Percentiles rank a stretch among this genome's conserved stretches.
Evolutionary conservation across 257 asterid species (phyloP).

Genomic region (Lantana camara): DNA sequence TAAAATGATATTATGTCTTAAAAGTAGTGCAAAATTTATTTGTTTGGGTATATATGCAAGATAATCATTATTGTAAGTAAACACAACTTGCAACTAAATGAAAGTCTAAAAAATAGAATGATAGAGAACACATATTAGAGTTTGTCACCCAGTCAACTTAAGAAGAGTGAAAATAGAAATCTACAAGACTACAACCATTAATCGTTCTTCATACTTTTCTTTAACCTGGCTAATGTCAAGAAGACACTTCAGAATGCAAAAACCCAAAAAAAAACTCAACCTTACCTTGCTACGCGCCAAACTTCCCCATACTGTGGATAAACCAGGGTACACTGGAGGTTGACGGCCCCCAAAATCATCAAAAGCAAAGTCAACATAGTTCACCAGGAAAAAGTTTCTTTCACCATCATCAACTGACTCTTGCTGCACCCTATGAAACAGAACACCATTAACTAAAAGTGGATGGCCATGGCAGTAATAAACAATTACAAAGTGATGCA

Average conservation of each 20-base stretch:
- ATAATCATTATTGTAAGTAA: background rate
- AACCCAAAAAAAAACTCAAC: slow-evolving; percentile 23
- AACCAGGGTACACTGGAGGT: slow-evolving; percentile 97
- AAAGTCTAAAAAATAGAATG: background rate
- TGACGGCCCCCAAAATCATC: slow-evolving; percentile 99
- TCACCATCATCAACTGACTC: slow-evolving; percentile 98
- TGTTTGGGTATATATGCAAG: background rate
- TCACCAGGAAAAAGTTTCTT: slow-evolving; percentile 88
- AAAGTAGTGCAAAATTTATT: background rate
- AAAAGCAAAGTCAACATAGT: slow-evolving; percentile 91
- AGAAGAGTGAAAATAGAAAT: background rate
- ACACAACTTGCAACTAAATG: background rate
- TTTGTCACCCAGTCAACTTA: background rate
- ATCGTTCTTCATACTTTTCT: slow-evolving; percentile 17
- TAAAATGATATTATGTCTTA: background rate
- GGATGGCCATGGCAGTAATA: slow-evolving; percentile 14
- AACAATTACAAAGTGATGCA: slow-evolving; percentile 27
- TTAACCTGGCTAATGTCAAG: slow-evolving; percentile 20
- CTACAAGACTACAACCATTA: slow-evolving; percentile 13
- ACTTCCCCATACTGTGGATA: slow-evolving; percentile 99
- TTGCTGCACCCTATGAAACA: slow-evolving; percentile 83
- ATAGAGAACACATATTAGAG: slow-evolving; percentile 5
- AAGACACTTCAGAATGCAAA: slow-evolving; percentile 5
- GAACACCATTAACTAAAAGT: slow-evolving; percentile 25
- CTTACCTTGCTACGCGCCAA: slow-evolving; percentile 99